phyloP scores from a whole-genome alignment of 2,329 filamentous ascomycete genomes.

The Chalara sp. region DNA sequence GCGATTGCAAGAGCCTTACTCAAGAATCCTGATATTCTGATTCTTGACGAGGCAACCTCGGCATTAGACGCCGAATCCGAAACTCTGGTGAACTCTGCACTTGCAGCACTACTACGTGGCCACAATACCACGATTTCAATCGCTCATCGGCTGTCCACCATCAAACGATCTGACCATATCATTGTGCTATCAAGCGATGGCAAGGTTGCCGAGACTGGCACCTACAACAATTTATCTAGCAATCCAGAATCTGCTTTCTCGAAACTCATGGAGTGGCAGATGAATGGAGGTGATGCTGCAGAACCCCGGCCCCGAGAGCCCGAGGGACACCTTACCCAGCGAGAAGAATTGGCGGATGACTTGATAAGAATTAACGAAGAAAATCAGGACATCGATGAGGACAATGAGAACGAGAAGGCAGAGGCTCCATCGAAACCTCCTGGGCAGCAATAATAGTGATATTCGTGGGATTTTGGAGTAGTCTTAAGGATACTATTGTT shows the following conservation, averaged over 20 bases:
- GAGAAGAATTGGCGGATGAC: conserved; percentile 7
- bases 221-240: conserved; percentile 68
- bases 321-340: conserved; percentile 20
- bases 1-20: conserved; percentile 92
- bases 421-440: conserved; percentile 10
- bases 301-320: conserved; percentile 27
- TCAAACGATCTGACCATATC: conserved; percentile 91
- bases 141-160: conserved; percentile 90
- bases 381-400: conserved; percentile 7
- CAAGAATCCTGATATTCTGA: conserved; percentile 93
- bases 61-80: conserved; percentile 95
- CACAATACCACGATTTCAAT: conserved; percentile 97
- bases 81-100: conserved; percentile 88
- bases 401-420: conserved; percentile 13
- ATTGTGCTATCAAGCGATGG: conserved; percentile 86
- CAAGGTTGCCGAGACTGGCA: conserved; percentile 83
- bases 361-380: conserved; percentile 12
- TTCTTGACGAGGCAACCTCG: conserved; percentile 93
- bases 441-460: conserved; percentile 10
- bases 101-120: conserved; percentile 72
- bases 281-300: conserved; percentile 70
- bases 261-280: conserved; percentile 98
- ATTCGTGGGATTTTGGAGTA: conserved; percentile 7
- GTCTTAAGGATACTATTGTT: not conserved
- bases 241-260: conserved; percentile 79